A percentile compares a stretch with the other conserved stretches of the same genome.
phyloP scores from a whole-genome alignment of 768 basidiomycete species.

The Strobilomyces echinocephalus region DNA sequence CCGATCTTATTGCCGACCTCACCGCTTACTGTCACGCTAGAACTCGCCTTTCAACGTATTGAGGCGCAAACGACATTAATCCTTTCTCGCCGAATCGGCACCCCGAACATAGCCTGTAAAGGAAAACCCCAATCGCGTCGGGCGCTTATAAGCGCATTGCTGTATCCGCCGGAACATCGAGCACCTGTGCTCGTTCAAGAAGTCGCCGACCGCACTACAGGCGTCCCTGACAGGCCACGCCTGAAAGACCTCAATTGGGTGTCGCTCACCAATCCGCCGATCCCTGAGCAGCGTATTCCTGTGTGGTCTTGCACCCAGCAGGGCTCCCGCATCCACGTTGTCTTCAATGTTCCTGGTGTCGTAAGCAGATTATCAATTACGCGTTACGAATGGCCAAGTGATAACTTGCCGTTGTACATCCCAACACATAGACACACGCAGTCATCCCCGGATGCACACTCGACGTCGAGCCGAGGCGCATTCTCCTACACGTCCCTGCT shows the following conservation, averaged over 20 bases:
- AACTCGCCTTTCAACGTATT: constrained; percentile 63
- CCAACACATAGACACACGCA: constrained; percentile 39
- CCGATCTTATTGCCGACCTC: constrained; percentile 8
- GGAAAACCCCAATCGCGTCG: constrained; percentile 59
- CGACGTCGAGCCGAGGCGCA: constrained; percentile 59
- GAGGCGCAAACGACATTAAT: constrained; percentile 55
- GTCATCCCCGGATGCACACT: constrained; percentile 47
- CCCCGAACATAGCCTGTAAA: constrained; percentile 74
- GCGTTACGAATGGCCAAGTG: constrained; percentile 3
- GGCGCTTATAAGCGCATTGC: constrained; percentile 47
- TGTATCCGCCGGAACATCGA: constrained; percentile 29
- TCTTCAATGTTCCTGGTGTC: constrained; percentile 50
- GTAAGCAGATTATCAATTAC: constrained; percentile 37
- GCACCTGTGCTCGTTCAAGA: constrained; percentile 21
- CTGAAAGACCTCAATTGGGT: constrained; percentile 44
- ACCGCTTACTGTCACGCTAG: constrained; percentile 31
- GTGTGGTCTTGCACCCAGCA: constrained; percentile 54
- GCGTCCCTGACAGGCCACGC: constrained; percentile 16
- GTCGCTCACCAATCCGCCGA: neutral
- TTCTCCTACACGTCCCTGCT: constrained; percentile 49
- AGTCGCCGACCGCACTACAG: constrained; percentile 43
- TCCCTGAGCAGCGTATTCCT: constrained; percentile 22
- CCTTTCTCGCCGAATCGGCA: constrained; percentile 64
- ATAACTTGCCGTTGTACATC: neutral
- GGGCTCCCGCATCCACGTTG: constrained; percentile 41